Base-by-base conservation (phyloP, 2,329 filamentous ascomycete genomes). In the Alternaria solani region DNA sequence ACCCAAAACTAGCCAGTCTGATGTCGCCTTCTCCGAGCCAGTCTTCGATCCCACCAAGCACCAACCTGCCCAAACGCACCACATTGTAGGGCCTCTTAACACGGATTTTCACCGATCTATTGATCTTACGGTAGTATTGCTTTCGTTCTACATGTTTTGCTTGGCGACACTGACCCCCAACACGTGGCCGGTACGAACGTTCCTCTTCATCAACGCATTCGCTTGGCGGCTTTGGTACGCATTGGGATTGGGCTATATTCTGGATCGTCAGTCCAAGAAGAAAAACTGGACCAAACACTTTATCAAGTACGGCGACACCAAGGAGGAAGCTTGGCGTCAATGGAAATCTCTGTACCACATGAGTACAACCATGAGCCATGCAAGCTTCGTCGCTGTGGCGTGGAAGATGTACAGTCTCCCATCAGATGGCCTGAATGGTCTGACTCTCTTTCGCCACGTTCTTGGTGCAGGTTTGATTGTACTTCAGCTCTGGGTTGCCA, bases 231-330 rank as follows among this genome's bases (percentile, higher is more conserved):
- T 97, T 14, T 98, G 95, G 94, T 97, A 95, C 77, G 92, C 91
- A 11, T 80, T 95, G 55, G 95, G 95, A 25, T 87, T 99, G 26
- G 95, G 94, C 44, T 86, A 92, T 69, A 89, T 98, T 61, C 86
- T 99, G 48, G 89, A 92, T 70, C 86, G 87, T 56, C 95, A 99
- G 79, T 97, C 94, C 20, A 90, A 90, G 72, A 88, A 90, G 79
- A 98, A 98, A 82, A 89, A 91, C 78, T 98, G 95, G 93, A 98
- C 94, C 16, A 89, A 95, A 26, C 95, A 99, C 81, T 99, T 98
- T 75, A 87, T 99, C 80, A 99, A 99, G 78, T 97, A 91, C 73
- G 95, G 95, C 63, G 95, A 98, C 77, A 93, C 87, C 62, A 89
- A 89, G 3, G 90, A 91, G 62, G 95, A 98, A 79, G 94, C 94